Evolutionary conservation across 139 green algal genomes (phyloP), one percentile per base, ranked within the genome.

Genomic region (Diplosphaera chodatii): DNA sequence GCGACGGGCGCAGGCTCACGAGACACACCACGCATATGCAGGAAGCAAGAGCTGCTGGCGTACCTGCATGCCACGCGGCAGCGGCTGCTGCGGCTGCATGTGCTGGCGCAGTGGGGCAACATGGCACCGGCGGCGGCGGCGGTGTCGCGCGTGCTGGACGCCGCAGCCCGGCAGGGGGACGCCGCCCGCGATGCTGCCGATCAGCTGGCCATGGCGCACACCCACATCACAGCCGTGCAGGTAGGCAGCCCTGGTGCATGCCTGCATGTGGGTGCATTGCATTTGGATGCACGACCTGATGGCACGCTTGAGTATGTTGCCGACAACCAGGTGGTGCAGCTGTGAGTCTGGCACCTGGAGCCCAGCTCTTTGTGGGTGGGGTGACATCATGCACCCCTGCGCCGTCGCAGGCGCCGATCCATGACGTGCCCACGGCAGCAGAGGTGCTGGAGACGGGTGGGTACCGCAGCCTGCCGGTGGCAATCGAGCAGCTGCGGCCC

Each of bases 71-170:
- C 16, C 48, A 59, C 48, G 18, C 48, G 48, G 48, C 48, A 59
- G 48, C 48, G 48, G 48, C 48, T 59, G 48, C 48, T 59, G 48
- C 48, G 48, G 48, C 48, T 59, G 48, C 48, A 59, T 18, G 48
- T 59, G 48, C 48, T 59, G 48, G 48, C 48, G 48, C 48, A 59
- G 48, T 59, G 48, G 48, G 48, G 48, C 48, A 59, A 59, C 48
- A 59, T 59, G 48, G 48, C 48, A 18, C 48, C 48, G 16, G 48
- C 48, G 10, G 48, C 48, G 48, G 48, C 48, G 48, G 48, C 48
- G 18, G 48, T 59, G 48, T 59, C 48, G 48, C 48, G 48, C 10
- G 48, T 25, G 48, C 48, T 59, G 48, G 48, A 59, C 48, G 48
- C 48, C 16, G 13, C 48, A 18, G 8, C 48, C 48, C 48, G 48